Conservation (phyloP, 78 protist genomes). For the Capsaspora owczarzaki region DNA sequence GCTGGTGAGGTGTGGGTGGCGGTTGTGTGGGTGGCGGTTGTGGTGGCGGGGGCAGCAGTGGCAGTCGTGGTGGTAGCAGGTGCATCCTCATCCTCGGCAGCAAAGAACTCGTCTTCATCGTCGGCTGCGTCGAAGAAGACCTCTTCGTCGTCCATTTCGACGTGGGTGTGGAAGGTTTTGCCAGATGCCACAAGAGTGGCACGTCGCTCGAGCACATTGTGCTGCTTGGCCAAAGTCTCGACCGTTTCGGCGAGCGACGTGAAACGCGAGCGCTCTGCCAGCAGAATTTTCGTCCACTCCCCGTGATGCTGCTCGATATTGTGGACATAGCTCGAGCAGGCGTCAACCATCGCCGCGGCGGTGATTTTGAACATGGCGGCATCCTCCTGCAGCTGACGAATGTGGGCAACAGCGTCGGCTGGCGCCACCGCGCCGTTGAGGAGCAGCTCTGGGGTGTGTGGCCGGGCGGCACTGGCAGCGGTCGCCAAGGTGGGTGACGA, state of each 20-base stretch:
- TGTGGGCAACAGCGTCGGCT: background rate
- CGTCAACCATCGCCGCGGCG: background rate
- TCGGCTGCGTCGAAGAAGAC: constrained; percentile 10
- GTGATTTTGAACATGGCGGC: background rate
- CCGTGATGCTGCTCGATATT: background rate
- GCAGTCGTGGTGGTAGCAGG: too few relatives aligned
- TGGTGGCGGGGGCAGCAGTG: too few relatives aligned
- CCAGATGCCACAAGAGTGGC: background rate
- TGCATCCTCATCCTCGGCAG: too few relatives aligned
- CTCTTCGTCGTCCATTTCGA: background rate
- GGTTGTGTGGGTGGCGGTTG: too few relatives aligned
- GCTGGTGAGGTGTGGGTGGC: too few relatives aligned
- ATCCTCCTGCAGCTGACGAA: background rate
- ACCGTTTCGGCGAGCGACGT: background rate
- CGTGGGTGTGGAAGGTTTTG: background rate
- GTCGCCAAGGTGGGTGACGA: too few relatives aligned
- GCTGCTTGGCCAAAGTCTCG: background rate
- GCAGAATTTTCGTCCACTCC: background rate
- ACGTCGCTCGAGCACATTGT: background rate
- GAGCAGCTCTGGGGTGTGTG: too few relatives aligned
- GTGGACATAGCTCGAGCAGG: background rate
- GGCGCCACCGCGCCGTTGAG: too few relatives aligned
- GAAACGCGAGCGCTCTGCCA: background rate
- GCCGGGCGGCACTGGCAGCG: too few relatives aligned
- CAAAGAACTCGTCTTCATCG: background rate